Percentiles rank a stretch among this genome's conserved stretches.
These are phyloP conservation scores for Papiliotrema terrestris DNA, from an alignment of 1,284 basidiomycete species.

Conservation along the genomic window DNA sequence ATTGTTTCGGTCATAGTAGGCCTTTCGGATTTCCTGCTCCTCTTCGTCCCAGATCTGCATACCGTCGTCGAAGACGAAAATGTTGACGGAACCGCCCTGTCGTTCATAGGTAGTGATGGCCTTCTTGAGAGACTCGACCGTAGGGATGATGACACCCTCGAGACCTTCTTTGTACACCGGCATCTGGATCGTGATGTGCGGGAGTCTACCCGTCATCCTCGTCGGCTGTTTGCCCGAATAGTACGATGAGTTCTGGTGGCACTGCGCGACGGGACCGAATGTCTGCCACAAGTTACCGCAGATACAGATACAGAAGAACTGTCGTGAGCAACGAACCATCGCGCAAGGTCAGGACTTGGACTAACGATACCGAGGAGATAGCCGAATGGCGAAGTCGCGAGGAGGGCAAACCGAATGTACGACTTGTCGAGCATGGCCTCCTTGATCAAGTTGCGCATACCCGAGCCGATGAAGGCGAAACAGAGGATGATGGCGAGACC, in stretches of 20 bases:
- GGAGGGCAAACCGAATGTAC: slow-evolving; percentile 61
- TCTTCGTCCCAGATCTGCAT: slow-evolving; percentile 61
- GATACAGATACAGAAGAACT: slow-evolving; percentile 51
- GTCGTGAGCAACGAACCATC: neutral
- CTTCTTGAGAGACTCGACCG: slow-evolving; percentile 73
- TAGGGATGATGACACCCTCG: slow-evolving; percentile 56
- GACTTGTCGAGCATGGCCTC: slow-evolving; percentile 66
- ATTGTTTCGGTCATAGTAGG: slow-evolving; percentile 76
- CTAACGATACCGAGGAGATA: slow-evolving; percentile 68
- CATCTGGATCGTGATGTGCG: slow-evolving; percentile 60
- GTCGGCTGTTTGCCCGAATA: slow-evolving; percentile 54
- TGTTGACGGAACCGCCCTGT: slow-evolving; percentile 51
- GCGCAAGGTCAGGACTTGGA: slow-evolving; percentile 7
- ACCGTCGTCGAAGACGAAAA: slow-evolving; percentile 56
- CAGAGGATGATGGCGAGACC: slow-evolving; percentile 58
- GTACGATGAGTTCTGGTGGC: slow-evolving; percentile 55
- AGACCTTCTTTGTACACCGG: slow-evolving; percentile 62
- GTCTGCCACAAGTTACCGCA: slow-evolving; percentile 44
- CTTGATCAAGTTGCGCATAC: slow-evolving; percentile 58
- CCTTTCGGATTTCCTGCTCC: slow-evolving; percentile 63
- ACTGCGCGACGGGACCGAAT: slow-evolving; percentile 56
- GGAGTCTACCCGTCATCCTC: slow-evolving; percentile 45
- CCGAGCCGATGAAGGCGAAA: slow-evolving; percentile 54
- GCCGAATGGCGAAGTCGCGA: slow-evolving; percentile 63
- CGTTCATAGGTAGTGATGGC: slow-evolving; percentile 67